phyloP scores from a whole-genome alignment of 495 filamentous ascomycete genomes.

The Rusavskia elegans region DNA sequence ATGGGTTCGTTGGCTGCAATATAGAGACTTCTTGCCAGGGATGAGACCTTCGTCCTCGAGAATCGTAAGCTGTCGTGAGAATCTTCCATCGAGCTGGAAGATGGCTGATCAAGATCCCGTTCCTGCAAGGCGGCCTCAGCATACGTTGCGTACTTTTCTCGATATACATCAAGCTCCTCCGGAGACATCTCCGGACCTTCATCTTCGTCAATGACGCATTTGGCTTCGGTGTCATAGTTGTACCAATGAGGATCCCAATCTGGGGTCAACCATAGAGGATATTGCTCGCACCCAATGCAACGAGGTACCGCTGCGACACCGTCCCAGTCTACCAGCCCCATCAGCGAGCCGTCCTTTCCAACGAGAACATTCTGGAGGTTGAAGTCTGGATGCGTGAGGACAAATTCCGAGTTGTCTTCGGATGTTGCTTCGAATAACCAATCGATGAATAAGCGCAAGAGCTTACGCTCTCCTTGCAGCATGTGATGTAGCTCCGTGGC shows the following conservation, averaged over 20 bases:
- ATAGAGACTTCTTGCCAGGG: background rate
- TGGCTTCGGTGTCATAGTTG: background rate
- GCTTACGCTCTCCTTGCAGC: background rate
- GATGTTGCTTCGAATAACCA: background rate
- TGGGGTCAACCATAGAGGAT: constrained; percentile 22
- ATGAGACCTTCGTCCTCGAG: background rate
- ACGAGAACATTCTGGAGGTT: constrained; percentile 16
- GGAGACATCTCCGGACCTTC: background rate
- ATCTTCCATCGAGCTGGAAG: too few relatives aligned
- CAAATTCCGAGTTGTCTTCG: constrained; percentile 4
- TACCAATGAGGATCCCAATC: constrained; percentile 19
- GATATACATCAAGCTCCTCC: background rate
- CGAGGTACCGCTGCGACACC: constrained; percentile 9
- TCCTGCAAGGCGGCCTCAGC: background rate
- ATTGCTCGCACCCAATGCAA: constrained; percentile 12
- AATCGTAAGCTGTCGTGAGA: too few relatives aligned
- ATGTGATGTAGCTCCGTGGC: background rate
- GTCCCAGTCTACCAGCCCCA: constrained; percentile 28
- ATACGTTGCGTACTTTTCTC: constrained; percentile 1
- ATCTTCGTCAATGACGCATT: background rate
- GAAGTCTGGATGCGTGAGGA: constrained; percentile 9
- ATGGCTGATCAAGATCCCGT: background rate
- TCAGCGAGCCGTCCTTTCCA: constrained; percentile 21
- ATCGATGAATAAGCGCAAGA: background rate
- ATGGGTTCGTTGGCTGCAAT: background rate